Evolutionary conservation across 495 filamentous ascomycete species (phyloP).

Genomic region (Astrocystis sublimbata): DNA sequence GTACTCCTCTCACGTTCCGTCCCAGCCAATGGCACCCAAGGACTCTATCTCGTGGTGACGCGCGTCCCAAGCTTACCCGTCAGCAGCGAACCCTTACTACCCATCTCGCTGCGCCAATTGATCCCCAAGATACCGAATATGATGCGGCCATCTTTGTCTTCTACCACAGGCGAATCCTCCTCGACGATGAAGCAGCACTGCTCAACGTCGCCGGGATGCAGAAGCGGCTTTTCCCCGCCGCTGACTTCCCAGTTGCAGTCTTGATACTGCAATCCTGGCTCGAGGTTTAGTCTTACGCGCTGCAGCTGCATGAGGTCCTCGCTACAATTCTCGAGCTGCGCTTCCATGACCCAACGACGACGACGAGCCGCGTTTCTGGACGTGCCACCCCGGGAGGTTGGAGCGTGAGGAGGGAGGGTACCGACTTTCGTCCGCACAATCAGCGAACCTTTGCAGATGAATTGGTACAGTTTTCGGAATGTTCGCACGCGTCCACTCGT

Average conservation of each 20-base stretch:
- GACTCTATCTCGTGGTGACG: constrained; percentile 17
- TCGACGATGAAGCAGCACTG: constrained; percentile 90
- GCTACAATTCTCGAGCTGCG: constrained; percentile 91
- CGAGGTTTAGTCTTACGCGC: constrained; percentile 52
- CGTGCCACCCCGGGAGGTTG: background rate
- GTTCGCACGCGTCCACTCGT: constrained; percentile 74
- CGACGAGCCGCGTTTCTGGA: constrained; percentile 27
- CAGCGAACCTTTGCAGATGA: constrained; percentile 83
- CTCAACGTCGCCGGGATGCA: constrained; percentile 83
- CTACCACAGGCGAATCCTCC: constrained; percentile 51
- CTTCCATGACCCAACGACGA: constrained; percentile 69
- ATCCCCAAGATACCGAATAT: constrained; percentile 81
- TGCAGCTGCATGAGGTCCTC: constrained; percentile 66
- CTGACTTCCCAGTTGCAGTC: constrained; percentile 56
- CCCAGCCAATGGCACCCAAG: background rate
- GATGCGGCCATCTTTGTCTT: constrained; percentile 59
- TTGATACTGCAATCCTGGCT: constrained; percentile 45
- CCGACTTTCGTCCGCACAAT: constrained; percentile 88
- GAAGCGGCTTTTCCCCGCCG: constrained; percentile 55
- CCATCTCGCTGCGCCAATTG: constrained; percentile 87
- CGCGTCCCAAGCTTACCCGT: constrained; percentile 77
- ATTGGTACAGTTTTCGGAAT: constrained; percentile 96
- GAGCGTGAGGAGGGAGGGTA: constrained; percentile 49
- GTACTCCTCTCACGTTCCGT: too few species aligned
- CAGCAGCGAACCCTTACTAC: constrained; percentile 80